Evolutionary conservation across 495 filamentous ascomycete genomes (phyloP), one percentile per base, ranked within the genome.

Genomic region (Parathielavia appendiculata): DNA sequence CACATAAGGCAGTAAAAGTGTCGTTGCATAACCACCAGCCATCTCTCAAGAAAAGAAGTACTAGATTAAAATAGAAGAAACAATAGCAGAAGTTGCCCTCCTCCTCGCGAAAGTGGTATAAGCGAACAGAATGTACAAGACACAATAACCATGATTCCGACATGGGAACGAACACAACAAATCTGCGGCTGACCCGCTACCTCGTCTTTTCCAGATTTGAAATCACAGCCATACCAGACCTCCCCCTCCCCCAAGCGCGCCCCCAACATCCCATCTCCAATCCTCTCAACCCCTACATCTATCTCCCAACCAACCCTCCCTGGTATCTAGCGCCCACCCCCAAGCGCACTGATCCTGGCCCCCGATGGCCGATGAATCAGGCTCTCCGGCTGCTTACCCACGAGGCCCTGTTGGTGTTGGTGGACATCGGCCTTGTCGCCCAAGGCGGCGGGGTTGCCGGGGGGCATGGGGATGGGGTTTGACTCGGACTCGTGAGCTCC

Each of bases 291-390:
- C n/a, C n/a, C n/a, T n/a, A n/a, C n/a, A n/a, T n/a, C n/a, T n/a
- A n/a, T 17, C 4, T 16, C 40, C 40, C 26, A 30, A 30, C 26
- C 26, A 6, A 30, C 3, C 26, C 26, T 30, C 2, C 26, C 26
- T 30, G 6, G 26, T 30, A 30, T 17, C n/a, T 43, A 53, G 14
- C 75, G 73, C 44, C 71, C 68, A 59, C 74, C 69, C 20, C 81
- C 81, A 8, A 83, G 73, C 30, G 81, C 81, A 56, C 77, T 81
- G 64, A 84, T 82, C 57, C 81, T 68, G 20, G 81, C 81, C 40
- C 81, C 81, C 16, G 80, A 81, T 11, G 80, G 74, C 49, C 81
- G 68, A 65, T 82, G 80, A 12, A 83, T 75, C 55, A 84, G 70
- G 60, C 73, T 71, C 56, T 73, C 73, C 43, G 73, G 57, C 56